A percentile compares a stretch with the other conserved stretches of the same genome.
Conservation (phyloP, 2,329 filamentous ascomycete genomes). For the Myotisia sp. region DNA sequence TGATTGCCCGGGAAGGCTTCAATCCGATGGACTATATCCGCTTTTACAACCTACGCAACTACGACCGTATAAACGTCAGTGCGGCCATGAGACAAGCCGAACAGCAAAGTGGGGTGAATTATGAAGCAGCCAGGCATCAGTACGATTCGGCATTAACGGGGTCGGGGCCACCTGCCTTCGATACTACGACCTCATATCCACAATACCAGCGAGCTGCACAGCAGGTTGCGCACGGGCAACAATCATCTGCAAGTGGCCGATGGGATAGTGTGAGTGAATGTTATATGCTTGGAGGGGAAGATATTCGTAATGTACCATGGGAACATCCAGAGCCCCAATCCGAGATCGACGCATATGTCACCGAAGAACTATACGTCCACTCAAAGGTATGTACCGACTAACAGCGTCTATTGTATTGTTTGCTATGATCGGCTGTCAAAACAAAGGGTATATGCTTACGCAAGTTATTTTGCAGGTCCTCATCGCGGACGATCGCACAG, state of each 20-base stretch:
- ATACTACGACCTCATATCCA: conserved; percentile 39
- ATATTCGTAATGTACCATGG: conserved; percentile 58
- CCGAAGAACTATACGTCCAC: conserved; percentile 93
- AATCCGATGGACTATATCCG: conserved; percentile 74
- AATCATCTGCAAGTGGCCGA: conserved; percentile 27
- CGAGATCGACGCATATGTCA: conserved; percentile 76
- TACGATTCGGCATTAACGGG: conserved; percentile 33
- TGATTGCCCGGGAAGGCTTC: conserved; percentile 57
- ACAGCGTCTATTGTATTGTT: background rate
- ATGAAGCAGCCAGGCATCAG: conserved; percentile 31
- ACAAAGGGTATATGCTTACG: background rate
- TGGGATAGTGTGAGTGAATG: conserved; percentile 56
- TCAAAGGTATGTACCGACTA: conserved; percentile 54
- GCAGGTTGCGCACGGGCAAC: conserved; percentile 35
- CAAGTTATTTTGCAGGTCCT: conserved; percentile 54
- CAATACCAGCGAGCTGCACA: conserved; percentile 59
- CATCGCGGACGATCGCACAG: conserved; percentile 67
- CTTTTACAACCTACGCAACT: conserved; percentile 84
- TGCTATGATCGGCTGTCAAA: background rate
- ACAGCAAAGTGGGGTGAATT: conserved; percentile 30
- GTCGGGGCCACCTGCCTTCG: conserved; percentile 22
- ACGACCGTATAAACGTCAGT: conserved; percentile 81
- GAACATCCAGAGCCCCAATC: conserved; percentile 53
- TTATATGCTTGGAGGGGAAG: conserved; percentile 59
- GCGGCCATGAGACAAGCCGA: conserved; percentile 46